Evolutionary conservation across 257 asterid species (phyloP).

Genomic region (Solanum chilense): DNA sequence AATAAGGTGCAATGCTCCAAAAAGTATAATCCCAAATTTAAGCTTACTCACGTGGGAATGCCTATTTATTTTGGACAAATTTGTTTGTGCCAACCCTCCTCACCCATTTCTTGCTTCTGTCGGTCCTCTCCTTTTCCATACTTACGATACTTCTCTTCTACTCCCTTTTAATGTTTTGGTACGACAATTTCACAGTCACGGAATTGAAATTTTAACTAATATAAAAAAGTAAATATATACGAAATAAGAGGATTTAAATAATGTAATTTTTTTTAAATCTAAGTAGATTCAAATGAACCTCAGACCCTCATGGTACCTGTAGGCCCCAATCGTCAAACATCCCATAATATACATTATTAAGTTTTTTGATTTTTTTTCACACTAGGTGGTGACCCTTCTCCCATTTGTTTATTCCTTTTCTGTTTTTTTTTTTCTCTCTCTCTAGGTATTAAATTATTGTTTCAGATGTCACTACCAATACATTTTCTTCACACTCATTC

Average conservation of each 20-base stretch:
- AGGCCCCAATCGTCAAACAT: neutral
- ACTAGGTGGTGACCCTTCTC: neutral
- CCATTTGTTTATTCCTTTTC: neutral
- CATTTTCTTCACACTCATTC: neutral
- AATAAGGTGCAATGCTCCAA: neutral
- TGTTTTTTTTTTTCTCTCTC: neutral
- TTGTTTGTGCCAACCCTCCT: neutral
- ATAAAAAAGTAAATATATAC: no score
- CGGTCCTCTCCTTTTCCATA: neutral
- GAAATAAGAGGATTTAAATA: no score
- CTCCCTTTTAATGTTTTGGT: neutral
- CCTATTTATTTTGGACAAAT: neutral
- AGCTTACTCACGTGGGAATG: neutral
- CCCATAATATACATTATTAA: neutral
- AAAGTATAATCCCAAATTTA: neutral
- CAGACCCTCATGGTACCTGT: fast-evolving
- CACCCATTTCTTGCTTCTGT: neutral
- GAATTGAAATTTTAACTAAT: no score
- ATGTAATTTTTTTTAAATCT: neutral
- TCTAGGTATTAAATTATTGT: neutral
- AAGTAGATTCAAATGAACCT: neutral
- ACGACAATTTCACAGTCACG: neutral
- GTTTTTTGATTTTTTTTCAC: neutral
- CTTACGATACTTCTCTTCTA: neutral
- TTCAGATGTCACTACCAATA: neutral